Evolutionary conservation across 495 filamentous ascomycete species (phyloP), one percentile per base, ranked within the genome.

Genomic region (Bathelium albidoporum): DNA sequence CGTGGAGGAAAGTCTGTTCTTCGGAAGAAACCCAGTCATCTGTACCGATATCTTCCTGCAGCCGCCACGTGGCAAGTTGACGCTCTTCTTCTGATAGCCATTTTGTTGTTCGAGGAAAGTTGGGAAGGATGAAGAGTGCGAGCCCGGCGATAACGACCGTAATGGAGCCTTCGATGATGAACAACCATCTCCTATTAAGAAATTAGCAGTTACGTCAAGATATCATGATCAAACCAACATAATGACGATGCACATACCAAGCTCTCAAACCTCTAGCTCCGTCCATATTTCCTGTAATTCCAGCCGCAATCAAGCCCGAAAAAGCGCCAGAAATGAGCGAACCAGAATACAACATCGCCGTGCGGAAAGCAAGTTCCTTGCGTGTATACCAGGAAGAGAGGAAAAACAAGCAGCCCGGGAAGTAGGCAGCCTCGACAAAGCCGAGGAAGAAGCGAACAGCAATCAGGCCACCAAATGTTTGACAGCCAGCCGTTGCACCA

Each of bases 21-120:
- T 44, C 39, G 18, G 63, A 65, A 31, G 55, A 9, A 29, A 62
- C 64, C 65, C 69, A 69, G 72, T 93, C 89, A 65, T 88, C 87
- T 67, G 87, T 79, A 12, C 90, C 90, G 63, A 90, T 86, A 72
- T 95, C 90, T 67, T 90, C 87, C 64, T 87, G 82, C 10, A 91
- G 72, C 5, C 89, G 77, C 83, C 85, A 90, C 32, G 80, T 73
- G 43, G 88, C 89, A 11, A 92, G 75, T 12, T 82, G 75, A 36
- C 81, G 80, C 70, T 92, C 87, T 68, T 88, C 81, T 55, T 88
- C 81, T 1, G 79, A 85, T 20, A 93, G 76, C 87, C 89, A 90
- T 11, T 66, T 70, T 1, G 88, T 91, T 36, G 88, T 91, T 22
- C 85, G 78, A n/a, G 89, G 89, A 65, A 90, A 90, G 72, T 94